Percentiles rank a stretch among this genome's conserved stretches.
Conservation (phyloP, 2,329 filamentous ascomycete species). For the Penicillium sp. region DNA sequence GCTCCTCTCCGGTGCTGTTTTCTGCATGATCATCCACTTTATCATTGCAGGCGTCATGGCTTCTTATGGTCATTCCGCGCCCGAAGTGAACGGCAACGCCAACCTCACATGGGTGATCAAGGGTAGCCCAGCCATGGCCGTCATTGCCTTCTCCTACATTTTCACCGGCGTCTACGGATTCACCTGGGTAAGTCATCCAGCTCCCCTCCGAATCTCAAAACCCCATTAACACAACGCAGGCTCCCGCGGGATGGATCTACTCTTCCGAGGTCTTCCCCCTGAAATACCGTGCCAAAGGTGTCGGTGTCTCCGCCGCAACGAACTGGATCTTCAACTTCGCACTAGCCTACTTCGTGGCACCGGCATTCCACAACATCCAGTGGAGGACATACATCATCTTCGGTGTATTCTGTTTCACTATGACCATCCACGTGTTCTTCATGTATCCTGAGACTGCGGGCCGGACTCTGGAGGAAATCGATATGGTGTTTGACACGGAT, state of each 20-base stretch:
- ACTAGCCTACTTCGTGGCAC: conserved; percentile 56
- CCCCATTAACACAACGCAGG: conserved; percentile 33
- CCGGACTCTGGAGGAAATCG: conserved; percentile 73
- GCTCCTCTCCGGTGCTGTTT: conserved; percentile 47
- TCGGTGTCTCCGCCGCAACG: conserved; percentile 58
- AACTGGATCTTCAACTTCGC: conserved; percentile 65
- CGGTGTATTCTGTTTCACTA: conserved; percentile 67
- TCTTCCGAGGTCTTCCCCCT: conserved; percentile 64
- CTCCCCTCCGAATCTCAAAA: not conserved
- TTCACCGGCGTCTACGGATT: conserved; percentile 38
- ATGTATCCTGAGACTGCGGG: conserved; percentile 67
- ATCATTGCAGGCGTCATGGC: conserved; percentile 56
- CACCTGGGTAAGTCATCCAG: conserved; percentile 41
- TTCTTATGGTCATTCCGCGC: conserved; percentile 46
- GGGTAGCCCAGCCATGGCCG: conserved; percentile 53
- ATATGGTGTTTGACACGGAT: conserved; percentile 60
- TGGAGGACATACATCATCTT: conserved; percentile 73
- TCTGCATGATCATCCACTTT: conserved; percentile 52
- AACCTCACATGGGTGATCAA: conserved; percentile 49
- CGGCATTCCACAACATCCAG: conserved; percentile 57
- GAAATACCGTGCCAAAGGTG: conserved; percentile 63
- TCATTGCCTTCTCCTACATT: conserved; percentile 65
- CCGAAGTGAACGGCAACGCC: conserved; percentile 48
- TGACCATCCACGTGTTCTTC: conserved; percentile 68
- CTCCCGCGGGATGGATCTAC: conserved; percentile 58